Evolutionary conservation across 371 early-diverging fungal species (phyloP).

Genomic region (Batrachochytrium dendrobatidis): DNA sequence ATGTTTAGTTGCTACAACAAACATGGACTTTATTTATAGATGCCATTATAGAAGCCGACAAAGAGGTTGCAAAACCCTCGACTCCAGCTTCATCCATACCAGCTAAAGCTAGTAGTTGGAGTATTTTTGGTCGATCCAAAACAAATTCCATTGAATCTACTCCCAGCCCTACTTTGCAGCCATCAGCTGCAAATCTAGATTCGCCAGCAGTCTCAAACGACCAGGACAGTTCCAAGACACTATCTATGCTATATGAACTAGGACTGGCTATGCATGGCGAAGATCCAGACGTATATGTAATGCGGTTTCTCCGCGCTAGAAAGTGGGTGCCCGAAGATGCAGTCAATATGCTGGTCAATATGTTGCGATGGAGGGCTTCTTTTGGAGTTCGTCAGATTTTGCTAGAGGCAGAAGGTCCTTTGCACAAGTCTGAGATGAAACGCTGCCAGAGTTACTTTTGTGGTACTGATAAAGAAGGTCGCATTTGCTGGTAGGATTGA

Average conservation of each 20-base stretch:
- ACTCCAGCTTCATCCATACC: not conserved
- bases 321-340: conserved; percentile 68
- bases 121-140: not conserved
- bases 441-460: conserved; percentile 42
- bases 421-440: conserved; percentile 36
- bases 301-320: conserved; percentile 69
- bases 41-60: not conserved
- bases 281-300: conserved; percentile 57
- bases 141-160: not conserved
- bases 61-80: not conserved
- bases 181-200: not conserved
- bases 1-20: not conserved
- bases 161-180: no score
- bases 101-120: not conserved
- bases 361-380: conserved; percentile 58
- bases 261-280: conserved; percentile 29
- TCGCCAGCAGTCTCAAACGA: not conserved
- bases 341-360: conserved; percentile 51
- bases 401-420: conserved; percentile 44
- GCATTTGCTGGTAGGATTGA: conserved; percentile 27
- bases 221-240: no score
- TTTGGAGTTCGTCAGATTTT: conserved; percentile 51
- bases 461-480: conserved; percentile 39
- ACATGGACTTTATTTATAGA: not conserved
- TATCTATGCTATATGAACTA: conserved; percentile 11